Conservation (phyloP, 768 basidiomycete genomes). For the Phaeotremella skinneri region DNA sequence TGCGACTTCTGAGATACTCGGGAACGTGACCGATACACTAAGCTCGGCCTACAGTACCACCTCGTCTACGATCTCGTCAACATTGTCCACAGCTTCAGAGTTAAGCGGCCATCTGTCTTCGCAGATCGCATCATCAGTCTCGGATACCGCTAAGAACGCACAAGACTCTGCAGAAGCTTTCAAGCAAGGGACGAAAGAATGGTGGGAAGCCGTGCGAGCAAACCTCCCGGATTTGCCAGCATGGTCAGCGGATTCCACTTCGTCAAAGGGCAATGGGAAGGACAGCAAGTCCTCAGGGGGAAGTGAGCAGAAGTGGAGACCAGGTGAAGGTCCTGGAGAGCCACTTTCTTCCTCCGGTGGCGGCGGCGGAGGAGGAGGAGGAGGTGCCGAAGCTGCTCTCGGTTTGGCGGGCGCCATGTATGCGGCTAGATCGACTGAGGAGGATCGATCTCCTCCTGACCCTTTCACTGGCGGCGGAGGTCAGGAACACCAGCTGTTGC, state of each 20-base stretch:
- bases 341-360: slow-evolving; percentile 26
- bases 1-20: slow-evolving; percentile 68
- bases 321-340: slow-evolving; percentile 45
- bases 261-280: not conserved
- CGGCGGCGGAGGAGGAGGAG: no score
- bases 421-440: slow-evolving; percentile 25
- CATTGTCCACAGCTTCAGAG: slow-evolving; percentile 29
- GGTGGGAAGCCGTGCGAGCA: slow-evolving; percentile 48
- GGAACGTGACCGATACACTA: slow-evolving; percentile 54
- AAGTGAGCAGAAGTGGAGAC: slow-evolving; percentile 28
- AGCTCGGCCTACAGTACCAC: slow-evolving; percentile 38
- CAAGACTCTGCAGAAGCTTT: slow-evolving; percentile 37
- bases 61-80: slow-evolving; percentile 29
- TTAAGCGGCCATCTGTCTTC: not conserved
- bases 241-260: not conserved
- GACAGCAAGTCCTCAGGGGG: slow-evolving; percentile 6
- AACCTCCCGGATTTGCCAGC: slow-evolving; percentile 23
- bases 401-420: slow-evolving; percentile 38
- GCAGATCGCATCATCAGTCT: slow-evolving; percentile 62
- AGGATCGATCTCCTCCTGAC: slow-evolving; percentile 18
- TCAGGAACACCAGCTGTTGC: slow-evolving; percentile 80
- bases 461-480: slow-evolving; percentile 30
- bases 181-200: slow-evolving; percentile 38
- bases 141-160: slow-evolving; percentile 20
- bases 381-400: slow-evolving; percentile 31